Evolutionary conservation across 2,329 filamentous ascomycete species (phyloP).

Genomic region (Colletotrichum brevisporum): DNA sequence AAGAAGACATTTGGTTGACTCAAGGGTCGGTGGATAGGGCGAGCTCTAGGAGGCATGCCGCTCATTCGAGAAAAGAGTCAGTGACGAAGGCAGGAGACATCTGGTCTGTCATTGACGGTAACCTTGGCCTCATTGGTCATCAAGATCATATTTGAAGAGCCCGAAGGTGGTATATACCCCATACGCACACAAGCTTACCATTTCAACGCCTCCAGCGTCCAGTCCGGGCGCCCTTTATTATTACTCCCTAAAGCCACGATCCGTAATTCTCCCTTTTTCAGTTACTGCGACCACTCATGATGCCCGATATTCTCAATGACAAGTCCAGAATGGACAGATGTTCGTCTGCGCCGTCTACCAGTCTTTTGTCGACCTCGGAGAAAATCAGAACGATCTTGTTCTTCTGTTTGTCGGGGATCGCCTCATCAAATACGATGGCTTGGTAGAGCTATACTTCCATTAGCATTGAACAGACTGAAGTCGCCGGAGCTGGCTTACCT

Average conservation of each 20-base stretch:
- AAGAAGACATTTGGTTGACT: slow-evolving; percentile 56
- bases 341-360: slow-evolving; percentile 96
- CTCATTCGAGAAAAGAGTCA: slow-evolving; percentile 42
- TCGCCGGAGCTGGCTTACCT: slow-evolving; percentile 65
- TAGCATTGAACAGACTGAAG: slow-evolving; percentile 18
- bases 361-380: slow-evolving; percentile 92
- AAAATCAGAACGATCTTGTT: slow-evolving; percentile 91
- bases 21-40: slow-evolving; percentile 45
- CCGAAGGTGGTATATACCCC: slow-evolving; percentile 28
- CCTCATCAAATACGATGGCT: slow-evolving; percentile 85
- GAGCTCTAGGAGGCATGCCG: slow-evolving; percentile 46
- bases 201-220: slow-evolving; percentile 29
- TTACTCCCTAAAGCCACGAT: slow-evolving; percentile 10
- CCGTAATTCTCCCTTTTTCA: neutral
- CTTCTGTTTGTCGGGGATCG: slow-evolving; percentile 87
- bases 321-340: slow-evolving; percentile 92
- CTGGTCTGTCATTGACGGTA: slow-evolving; percentile 68
- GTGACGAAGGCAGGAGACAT: slow-evolving; percentile 53
- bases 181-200: slow-evolving; percentile 20
- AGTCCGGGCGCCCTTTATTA: slow-evolving; percentile 26
- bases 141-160: slow-evolving; percentile 45
- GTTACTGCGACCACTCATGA: slow-evolving; percentile 65
- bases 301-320: slow-evolving; percentile 82
- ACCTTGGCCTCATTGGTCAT: slow-evolving; percentile 65
- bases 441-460: slow-evolving; percentile 77